A percentile compares a stretch with the other conserved stretches of the same genome.
Evolutionary conservation across 306 rosid genomes (phyloP).

Genomic region (Leucaena leucocephala): DNA sequence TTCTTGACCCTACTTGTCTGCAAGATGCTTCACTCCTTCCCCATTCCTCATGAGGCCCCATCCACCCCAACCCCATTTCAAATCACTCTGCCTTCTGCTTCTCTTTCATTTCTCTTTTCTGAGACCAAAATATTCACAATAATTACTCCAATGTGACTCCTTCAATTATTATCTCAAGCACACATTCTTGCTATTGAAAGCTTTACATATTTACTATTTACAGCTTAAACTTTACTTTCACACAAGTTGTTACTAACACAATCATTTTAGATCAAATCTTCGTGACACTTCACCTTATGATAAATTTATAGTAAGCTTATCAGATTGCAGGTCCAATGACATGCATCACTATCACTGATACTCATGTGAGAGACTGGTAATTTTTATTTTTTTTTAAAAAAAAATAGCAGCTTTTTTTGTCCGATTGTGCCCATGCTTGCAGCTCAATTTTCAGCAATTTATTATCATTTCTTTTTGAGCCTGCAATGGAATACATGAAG

Average conservation of each 20-base stretch:
- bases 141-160: constrained; percentile 20
- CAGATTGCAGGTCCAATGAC: neutral
- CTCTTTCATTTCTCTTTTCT: constrained; percentile 26
- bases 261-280: neutral
- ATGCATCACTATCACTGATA: neutral
- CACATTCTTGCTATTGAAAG: neutral
- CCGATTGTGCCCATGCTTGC: neutral
- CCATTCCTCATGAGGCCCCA: constrained; percentile 50
- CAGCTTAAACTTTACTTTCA: neutral
- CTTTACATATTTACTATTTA: neutral
- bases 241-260: neutral
- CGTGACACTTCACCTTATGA: constrained; percentile 4
- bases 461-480: neutral
- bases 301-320: neutral
- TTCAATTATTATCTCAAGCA: neutral
- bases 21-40: constrained; percentile 43
- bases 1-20: constrained; percentile 59
- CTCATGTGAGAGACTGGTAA: neutral
- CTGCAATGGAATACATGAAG: neutral
- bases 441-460: neutral
- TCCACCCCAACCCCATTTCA: constrained; percentile 49
- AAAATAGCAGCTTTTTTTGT: neutral
- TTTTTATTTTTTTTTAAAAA: neutral
- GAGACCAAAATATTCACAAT: constrained; percentile 20
- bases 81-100: constrained; percentile 37